Conservation (phyloP, 2,329 filamentous ascomycete genomes). For the Rachicladosporium sp. region DNA sequence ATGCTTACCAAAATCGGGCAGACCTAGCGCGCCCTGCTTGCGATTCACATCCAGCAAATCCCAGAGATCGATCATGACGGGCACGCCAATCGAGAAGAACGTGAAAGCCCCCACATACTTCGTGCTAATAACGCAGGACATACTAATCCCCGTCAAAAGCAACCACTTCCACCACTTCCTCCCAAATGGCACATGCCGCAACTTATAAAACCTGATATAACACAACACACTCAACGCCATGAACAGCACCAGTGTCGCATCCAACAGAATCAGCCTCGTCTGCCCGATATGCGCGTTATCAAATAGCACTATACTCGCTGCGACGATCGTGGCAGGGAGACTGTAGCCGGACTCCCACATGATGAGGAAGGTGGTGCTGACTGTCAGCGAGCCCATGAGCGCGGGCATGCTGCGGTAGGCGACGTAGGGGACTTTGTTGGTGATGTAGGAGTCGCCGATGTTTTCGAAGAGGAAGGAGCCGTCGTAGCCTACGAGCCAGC, state of each 20-base stretch:
- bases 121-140: conserved; percentile 95
- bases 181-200: conserved; percentile 75
- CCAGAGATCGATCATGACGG: conserved; percentile 91
- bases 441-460: conserved; percentile 95
- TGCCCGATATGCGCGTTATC: conserved; percentile 98
- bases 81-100: conserved; percentile 91
- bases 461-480: conserved; percentile 97
- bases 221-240: conserved; percentile 90
- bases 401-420: conserved; percentile 90
- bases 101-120: conserved; percentile 97
- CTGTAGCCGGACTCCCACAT: conserved; percentile 99
- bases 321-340: conserved; percentile 78
- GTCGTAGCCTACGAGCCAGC: conserved; percentile 95
- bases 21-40: conserved; percentile 62
- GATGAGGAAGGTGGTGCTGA: conserved; percentile 87
- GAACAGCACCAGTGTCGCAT: conserved; percentile 85
- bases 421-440: conserved; percentile 94
- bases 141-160: conserved; percentile 79
- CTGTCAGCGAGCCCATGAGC: conserved; percentile 79
- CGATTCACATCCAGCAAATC: conserved; percentile 83
- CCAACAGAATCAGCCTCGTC: conserved; percentile 85
- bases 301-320: conserved; percentile 75
- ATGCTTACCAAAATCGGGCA: conserved; percentile 76
- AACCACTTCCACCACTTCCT: conserved; percentile 99
- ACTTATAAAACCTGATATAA: conserved; percentile 97